Conservation (phyloP, 1,139 yeast genomes). For the Candida smagusa region DNA sequence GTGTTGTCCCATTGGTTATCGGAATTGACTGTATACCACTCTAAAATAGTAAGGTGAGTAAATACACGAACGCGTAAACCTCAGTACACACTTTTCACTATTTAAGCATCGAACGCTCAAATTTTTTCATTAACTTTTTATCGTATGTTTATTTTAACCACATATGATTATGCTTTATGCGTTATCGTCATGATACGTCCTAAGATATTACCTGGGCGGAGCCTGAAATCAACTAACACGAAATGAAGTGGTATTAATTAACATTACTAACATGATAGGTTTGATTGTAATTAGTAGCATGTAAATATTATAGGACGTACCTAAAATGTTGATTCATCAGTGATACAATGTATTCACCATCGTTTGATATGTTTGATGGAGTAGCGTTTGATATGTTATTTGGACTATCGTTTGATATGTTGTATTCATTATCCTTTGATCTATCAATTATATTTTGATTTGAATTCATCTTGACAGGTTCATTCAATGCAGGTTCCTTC, state of each 20-base stretch:
- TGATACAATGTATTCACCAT: too few relatives aligned
- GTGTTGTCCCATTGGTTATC: conserved; percentile 11
- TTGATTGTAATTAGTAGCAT: too few relatives aligned
- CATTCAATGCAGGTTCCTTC: too few relatives aligned
- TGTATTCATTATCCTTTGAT: too few relatives aligned
- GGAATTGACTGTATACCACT: conserved; percentile 9
- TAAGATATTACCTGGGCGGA: conserved; percentile 29
- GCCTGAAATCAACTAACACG: conserved; percentile 44
- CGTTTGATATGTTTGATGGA: too few relatives aligned
- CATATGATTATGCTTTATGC: conserved; percentile 27
- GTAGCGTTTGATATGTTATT: too few relatives aligned
- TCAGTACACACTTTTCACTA: not conserved
- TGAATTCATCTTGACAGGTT: too few relatives aligned
- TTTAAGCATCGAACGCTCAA: not conserved
- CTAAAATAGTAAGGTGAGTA: not conserved
- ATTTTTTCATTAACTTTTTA: not conserved
- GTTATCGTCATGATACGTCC: conserved; percentile 45
- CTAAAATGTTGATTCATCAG: too few relatives aligned
- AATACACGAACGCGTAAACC: conserved; percentile 4
- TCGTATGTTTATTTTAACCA: conserved; percentile 7
- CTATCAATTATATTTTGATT: too few relatives aligned
- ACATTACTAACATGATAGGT: too few relatives aligned
- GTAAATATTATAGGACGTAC: too few relatives aligned
- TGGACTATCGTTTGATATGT: too few relatives aligned
- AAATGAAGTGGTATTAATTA: conserved; percentile 23